Base-by-base conservation (phyloP, 2,329 filamentous ascomycete genomes). In the Clonostachys byssicola region DNA sequence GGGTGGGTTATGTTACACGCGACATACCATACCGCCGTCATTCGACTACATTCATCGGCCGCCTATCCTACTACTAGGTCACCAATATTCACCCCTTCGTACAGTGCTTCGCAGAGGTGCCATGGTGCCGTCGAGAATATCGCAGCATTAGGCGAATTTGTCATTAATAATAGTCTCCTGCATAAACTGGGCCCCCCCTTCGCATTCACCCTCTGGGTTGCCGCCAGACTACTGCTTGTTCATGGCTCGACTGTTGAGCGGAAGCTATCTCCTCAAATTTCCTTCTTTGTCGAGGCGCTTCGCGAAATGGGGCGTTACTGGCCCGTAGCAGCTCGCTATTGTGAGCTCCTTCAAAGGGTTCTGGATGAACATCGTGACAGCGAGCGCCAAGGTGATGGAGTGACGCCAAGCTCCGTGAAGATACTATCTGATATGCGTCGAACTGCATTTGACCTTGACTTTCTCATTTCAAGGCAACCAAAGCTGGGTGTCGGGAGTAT, bases 1-100 rank as follows among this genome's bases (percentile, higher is more conserved):
- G 86, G 86, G 45, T 91, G 91, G 86, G 83, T 96, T 44, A 95
- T 95, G 86, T 74, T 96, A 33, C 92, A 96, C 61, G 87, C 89
- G 5, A 91, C 90, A 1, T 95, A 92, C 59, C 89, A 95, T 64
- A 95, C 90, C 1, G 88, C 91, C 42, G 85, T 95, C 9, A 95
- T 96, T 56, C 84, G 92, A 35, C 77, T 96, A 20, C 91, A 96
- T 68, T 96, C 91, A 0, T 95, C 90, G 2, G 90, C 92, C 6
- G 92, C 91, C 3, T 96, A 96, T 64, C 92, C 92, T 5, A 95
- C 90, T 5, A 94, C 89, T 5, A 80, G 89, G 34, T 95, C 89
- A 2, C 85, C 86, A 12, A 92, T 95, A 45, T 96, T 96, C 68
- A 92, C 88, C 0, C 89, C 91, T 0, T 95, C 89, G 0, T 95